Conservation (phyloP, 2,329 filamentous ascomycete genomes). For the Ascosphaera pollenicola region DNA sequence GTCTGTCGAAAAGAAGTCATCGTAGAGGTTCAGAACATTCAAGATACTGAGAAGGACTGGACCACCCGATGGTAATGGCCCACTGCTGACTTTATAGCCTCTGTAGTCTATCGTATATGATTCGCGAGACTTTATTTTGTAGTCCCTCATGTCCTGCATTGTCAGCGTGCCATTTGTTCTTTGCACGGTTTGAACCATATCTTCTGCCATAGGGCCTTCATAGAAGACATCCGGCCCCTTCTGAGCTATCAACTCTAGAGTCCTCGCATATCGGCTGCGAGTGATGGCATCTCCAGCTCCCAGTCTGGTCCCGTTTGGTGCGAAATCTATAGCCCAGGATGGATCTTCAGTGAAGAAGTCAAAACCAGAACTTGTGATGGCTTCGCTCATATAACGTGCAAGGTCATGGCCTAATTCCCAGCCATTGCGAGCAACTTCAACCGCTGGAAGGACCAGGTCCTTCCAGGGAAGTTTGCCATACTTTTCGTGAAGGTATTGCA, state of each 20-base stretch:
- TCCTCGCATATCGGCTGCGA: slow-evolving; percentile 57
- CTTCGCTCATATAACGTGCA: slow-evolving; percentile 45
- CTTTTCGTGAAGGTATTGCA: slow-evolving; percentile 51
- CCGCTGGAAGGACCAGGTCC: slow-evolving; percentile 49
- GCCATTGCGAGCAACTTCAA: slow-evolving; percentile 49
- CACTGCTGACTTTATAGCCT: slow-evolving; percentile 42
- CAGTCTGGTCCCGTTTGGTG: slow-evolving; percentile 54
- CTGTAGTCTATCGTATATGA: slow-evolving; percentile 43
- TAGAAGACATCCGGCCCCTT: slow-evolving; percentile 57
- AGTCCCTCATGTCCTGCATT: slow-evolving; percentile 51
- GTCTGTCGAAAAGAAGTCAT: slow-evolving; percentile 35
- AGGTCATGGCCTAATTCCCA: slow-evolving; percentile 55
- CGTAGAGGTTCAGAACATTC: slow-evolving; percentile 65
- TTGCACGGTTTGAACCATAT: slow-evolving; percentile 48
- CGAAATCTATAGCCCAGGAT: slow-evolving; percentile 72
- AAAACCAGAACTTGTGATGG: slow-evolving; percentile 20
- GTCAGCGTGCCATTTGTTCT: slow-evolving; percentile 66
- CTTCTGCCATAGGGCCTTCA: slow-evolving; percentile 45
- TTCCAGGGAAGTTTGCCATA: slow-evolving; percentile 45
- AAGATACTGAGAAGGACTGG: slow-evolving; percentile 52
- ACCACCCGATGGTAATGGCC: slow-evolving; percentile 57
- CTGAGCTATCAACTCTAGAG: slow-evolving; percentile 54
- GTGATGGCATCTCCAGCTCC: slow-evolving; percentile 57
- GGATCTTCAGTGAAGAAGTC: slow-evolving; percentile 56
- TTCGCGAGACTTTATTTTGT: slow-evolving; percentile 42